Evolutionary conservation across 2,329 filamentous ascomycete genomes (phyloP), one percentile per base, ranked within the genome.

Genomic region (Fusarium secorum): DNA sequence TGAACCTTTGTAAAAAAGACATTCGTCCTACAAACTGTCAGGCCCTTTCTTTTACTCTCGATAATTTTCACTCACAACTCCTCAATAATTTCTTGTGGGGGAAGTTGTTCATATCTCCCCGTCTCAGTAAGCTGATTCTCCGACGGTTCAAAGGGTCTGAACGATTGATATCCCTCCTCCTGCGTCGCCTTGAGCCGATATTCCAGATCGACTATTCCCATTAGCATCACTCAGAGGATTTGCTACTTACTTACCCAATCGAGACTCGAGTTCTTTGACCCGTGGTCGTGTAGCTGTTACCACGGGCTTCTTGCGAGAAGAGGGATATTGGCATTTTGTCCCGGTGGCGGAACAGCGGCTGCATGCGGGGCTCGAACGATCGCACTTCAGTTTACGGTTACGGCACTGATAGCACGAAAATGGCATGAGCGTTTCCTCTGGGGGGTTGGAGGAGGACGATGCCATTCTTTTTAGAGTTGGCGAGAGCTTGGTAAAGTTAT

Each of bases 101-200:
- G 79, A 3, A 77, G 70, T 48, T 77, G 71, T 55, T 80, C 78
- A 56, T 75, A 77, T 4, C 78, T 71, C 4, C 78, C 77, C 13
- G 76, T 74, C 33, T 68, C 60, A 9, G 75, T 62, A 18, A 79
- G 20, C 22, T 76, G 67, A 11, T 66, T 57, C 18, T 64, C 66
- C 3, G 68, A 59, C 10, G 74, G 24, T 13, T 58, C 46, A 30
- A 64, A 62, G 5, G 64, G 60, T 5, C 26, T 65, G 15, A 75
- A 73, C 1, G 68, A 69, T 15, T 72, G 66, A n/a, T 68, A 70
- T 17, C 60, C 65, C 17, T 54, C 46, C 2, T 66, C 62, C 8
- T 76, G 70, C 4, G 59, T 60, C 6, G 61, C 54, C 38, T 72
- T 75, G 8, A 77, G 57, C 7, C 72, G 67, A 38, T 64, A 48